Conservation (phyloP, 768 basidiomycete genomes). For the Naganishia kalamii region DNA sequence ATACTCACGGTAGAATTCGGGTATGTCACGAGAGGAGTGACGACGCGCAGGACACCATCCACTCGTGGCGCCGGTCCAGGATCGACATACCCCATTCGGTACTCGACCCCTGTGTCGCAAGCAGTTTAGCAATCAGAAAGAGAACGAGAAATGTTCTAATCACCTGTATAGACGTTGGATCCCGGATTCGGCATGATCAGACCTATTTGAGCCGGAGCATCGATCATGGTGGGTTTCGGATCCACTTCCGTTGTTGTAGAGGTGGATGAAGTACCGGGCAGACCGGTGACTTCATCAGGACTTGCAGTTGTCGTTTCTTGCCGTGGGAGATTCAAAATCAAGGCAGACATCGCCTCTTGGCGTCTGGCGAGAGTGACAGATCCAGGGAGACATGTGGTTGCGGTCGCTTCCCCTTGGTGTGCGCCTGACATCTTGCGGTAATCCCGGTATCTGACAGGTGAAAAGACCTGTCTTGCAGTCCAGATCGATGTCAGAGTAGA, state of each 20-base stretch:
- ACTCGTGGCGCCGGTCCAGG: constrained; percentile 32
- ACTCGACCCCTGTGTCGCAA: constrained; percentile 31
- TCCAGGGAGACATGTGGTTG: too few species aligned
- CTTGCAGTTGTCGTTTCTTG: not conserved
- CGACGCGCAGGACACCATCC: constrained; percentile 36
- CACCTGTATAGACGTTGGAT: constrained; percentile 34
- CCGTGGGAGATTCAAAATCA: too few species aligned
- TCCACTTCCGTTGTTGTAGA: not conserved
- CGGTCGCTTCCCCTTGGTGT: too few species aligned
- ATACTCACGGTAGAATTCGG: constrained; percentile 37
- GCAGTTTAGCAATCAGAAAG: not conserved
- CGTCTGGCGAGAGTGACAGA: too few species aligned
- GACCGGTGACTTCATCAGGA: not conserved
- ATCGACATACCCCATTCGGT: constrained; percentile 44
- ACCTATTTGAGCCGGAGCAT: constrained; percentile 30
- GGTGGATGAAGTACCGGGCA: not conserved
- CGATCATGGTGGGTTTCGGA: not conserved
- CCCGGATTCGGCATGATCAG: constrained; percentile 46
- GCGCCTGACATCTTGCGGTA: too few species aligned
- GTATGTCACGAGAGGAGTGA: constrained; percentile 40
- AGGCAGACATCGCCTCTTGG: too few species aligned
- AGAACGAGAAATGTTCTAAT: not conserved
- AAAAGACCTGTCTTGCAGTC: too few species aligned
- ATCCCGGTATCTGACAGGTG: too few species aligned
- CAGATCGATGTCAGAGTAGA: too few species aligned